A percentile compares a stretch with the other conserved stretches of the same genome.
Evolutionary conservation across 805 yeast genomes (phyloP).

Genomic region (Candida alai): DNA sequence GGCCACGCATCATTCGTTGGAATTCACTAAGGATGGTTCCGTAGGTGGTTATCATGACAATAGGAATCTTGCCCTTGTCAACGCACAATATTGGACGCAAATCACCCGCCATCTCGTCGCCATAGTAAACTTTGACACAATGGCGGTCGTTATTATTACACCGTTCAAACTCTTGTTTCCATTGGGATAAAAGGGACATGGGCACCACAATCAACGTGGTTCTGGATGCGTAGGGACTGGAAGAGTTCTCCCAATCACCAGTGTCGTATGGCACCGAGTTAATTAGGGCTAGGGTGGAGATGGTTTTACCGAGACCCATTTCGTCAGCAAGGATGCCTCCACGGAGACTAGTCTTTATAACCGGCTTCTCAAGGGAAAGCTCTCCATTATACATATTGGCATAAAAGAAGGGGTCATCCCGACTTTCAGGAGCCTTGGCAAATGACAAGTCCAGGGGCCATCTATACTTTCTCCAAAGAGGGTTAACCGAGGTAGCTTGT

Average conservation of each 20-base stretch:
- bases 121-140: slow-evolving; percentile 68
- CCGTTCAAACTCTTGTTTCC: slow-evolving; percentile 77
- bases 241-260: slow-evolving; percentile 5
- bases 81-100: slow-evolving; percentile 43
- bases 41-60: slow-evolving; percentile 77
- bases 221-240: slow-evolving; percentile 51
- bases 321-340: slow-evolving; percentile 96
- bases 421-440: slow-evolving; percentile 12
- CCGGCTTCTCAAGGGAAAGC: slow-evolving; percentile 63
- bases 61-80: slow-evolving; percentile 46
- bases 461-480: slow-evolving; percentile 74
- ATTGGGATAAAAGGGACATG: slow-evolving; percentile 85
- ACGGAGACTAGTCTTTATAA: slow-evolving; percentile 51
- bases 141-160: slow-evolving; percentile 46
- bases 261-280: slow-evolving; percentile 59
- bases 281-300: slow-evolving; percentile 72
- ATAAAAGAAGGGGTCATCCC: slow-evolving; percentile 44
- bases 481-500: slow-evolving; percentile 64
- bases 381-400: slow-evolving; percentile 81
- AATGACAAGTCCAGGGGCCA: slow-evolving; percentile 52
- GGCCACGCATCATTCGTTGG: slow-evolving; percentile 37
- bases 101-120: slow-evolving; percentile 53
- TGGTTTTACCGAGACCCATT: slow-evolving; percentile 95
- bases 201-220: slow-evolving; percentile 85
- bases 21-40: slow-evolving; percentile 83